Conservation (phyloP, 768 basidiomycete genomes). For the Rossbeevera mucosa region DNA sequence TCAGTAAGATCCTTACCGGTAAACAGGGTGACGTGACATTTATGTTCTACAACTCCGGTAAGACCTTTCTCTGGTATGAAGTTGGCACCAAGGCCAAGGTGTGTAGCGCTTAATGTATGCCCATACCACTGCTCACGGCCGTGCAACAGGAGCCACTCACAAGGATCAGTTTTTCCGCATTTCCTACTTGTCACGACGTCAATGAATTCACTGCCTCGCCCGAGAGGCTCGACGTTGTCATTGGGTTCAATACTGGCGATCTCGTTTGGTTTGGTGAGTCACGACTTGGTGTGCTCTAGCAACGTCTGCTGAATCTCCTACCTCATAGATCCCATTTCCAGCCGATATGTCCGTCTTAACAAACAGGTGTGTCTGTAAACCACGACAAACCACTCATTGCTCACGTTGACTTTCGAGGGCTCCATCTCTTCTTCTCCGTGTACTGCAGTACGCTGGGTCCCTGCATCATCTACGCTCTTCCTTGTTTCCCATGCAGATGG, state of each 20-base stretch:
- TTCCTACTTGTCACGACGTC: slow-evolving; percentile 89
- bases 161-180: slow-evolving; percentile 77
- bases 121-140: slow-evolving; percentile 6
- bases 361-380: slow-evolving; percentile 54
- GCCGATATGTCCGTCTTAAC: slow-evolving; percentile 81
- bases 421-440: slow-evolving; percentile 76
- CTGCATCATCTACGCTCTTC: slow-evolving; percentile 73
- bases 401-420: slow-evolving; percentile 42
- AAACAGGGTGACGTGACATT: slow-evolving; percentile 85
- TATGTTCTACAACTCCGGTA: slow-evolving; percentile 82
- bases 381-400: slow-evolving; percentile 1
- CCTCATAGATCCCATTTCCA: slow-evolving; percentile 65
- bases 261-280: slow-evolving; percentile 88
- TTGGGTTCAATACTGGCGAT: slow-evolving; percentile 94
- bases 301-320: slow-evolving; percentile 3
- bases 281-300: background rate
- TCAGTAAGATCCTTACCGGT: slow-evolving; percentile 63
- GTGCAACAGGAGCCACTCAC: slow-evolving; percentile 78
- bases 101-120: slow-evolving; percentile 10
- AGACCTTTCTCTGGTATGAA: slow-evolving; percentile 84
- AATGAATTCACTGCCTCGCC: slow-evolving; percentile 73
- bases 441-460: slow-evolving; percentile 90
- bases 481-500: slow-evolving; percentile 87
- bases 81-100: slow-evolving; percentile 84
- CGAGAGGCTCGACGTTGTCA: slow-evolving; percentile 79